Percentiles rank a stretch among this genome's conserved stretches.
Evolutionary conservation across 257 asterid species (phyloP).

Genomic region (Jacaranda copaia): DNA sequence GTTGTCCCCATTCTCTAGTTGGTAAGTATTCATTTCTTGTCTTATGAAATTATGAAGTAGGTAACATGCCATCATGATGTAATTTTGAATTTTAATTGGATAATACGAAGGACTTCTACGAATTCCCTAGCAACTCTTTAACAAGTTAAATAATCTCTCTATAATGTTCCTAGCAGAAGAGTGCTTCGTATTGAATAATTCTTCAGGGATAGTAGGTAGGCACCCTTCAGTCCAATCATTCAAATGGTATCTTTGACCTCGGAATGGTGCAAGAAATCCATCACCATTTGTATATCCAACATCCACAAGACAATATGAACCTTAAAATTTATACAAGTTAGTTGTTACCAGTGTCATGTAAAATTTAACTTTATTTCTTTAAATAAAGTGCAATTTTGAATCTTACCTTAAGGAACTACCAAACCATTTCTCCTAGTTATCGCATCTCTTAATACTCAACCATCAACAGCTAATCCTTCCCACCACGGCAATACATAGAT

Average conservation of each 20-base stretch:
- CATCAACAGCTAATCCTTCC: too few relatives aligned
- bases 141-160: background rate
- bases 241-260: slow-evolving; percentile 22
- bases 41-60: background rate
- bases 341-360: background rate
- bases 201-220: background rate
- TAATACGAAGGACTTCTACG: background rate
- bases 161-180: too few relatives aligned
- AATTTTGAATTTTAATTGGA: background rate
- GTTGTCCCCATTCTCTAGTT: background rate
- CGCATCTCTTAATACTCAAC: too few relatives aligned
- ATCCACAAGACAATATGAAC: slow-evolving; percentile 31
- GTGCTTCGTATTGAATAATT: background rate
- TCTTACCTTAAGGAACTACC: slow-evolving; percentile 20
- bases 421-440: slow-evolving; percentile 18
- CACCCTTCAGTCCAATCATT: slow-evolving; percentile 27
- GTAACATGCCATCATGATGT: too few relatives aligned
- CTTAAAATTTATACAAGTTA: background rate
- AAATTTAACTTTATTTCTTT: background rate
- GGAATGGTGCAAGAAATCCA: slow-evolving; percentile 33
- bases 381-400: background rate
- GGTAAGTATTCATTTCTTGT: background rate
- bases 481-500: too few relatives aligned
- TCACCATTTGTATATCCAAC: slow-evolving; percentile 29
- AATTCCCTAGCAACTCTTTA: background rate